These are phyloP conservation scores for Canariomyces notabilis DNA, from an alignment of 2,329 filamentous ascomycete genomes.

Conservation along the genomic window DNA sequence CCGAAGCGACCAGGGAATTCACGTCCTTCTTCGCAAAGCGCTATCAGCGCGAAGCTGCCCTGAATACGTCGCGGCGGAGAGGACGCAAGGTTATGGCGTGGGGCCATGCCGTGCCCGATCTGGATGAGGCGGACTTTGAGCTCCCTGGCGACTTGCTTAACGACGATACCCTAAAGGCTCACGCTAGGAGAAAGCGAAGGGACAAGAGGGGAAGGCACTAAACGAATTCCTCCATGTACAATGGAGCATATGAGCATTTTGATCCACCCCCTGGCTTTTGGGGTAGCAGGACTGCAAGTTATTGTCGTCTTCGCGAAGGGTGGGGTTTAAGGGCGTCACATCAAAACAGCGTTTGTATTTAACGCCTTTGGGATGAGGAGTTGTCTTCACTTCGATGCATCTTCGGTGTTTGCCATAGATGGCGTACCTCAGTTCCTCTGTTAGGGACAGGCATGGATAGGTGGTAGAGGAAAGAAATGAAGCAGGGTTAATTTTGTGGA, in stretches of 20 bases:
- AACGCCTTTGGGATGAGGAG: too few relatives aligned
- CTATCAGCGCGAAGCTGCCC: slow-evolving; percentile 71
- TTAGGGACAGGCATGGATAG: too few relatives aligned
- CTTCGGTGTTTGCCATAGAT: too few relatives aligned
- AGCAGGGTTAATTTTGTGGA: too few relatives aligned
- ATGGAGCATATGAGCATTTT: not conserved
- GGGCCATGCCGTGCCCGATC: slow-evolving; percentile 73
- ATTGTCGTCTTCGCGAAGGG: too few relatives aligned
- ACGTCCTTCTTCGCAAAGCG: slow-evolving; percentile 82
- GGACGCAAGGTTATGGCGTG: slow-evolving; percentile 71
- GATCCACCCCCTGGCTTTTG: too few relatives aligned
- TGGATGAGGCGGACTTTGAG: slow-evolving; percentile 65
- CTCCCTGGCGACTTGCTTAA: slow-evolving; percentile 62
- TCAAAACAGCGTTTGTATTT: too few relatives aligned
- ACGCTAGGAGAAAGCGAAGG: slow-evolving; percentile 58
- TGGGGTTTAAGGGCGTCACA: too few relatives aligned
- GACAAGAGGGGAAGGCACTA: slow-evolving; percentile 47
- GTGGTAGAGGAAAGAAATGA: too few relatives aligned
- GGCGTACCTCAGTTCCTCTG: too few relatives aligned
- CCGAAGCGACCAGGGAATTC: slow-evolving; percentile 52
- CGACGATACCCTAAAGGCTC: slow-evolving; percentile 50
- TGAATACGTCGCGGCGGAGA: slow-evolving; percentile 66
- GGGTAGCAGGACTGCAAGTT: not conserved
- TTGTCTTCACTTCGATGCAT: too few relatives aligned
- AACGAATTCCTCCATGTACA: not conserved